Evolutionary conservation across 169 alveolate species (phyloP).

Genomic region (Blepharisma undulans): DNA sequence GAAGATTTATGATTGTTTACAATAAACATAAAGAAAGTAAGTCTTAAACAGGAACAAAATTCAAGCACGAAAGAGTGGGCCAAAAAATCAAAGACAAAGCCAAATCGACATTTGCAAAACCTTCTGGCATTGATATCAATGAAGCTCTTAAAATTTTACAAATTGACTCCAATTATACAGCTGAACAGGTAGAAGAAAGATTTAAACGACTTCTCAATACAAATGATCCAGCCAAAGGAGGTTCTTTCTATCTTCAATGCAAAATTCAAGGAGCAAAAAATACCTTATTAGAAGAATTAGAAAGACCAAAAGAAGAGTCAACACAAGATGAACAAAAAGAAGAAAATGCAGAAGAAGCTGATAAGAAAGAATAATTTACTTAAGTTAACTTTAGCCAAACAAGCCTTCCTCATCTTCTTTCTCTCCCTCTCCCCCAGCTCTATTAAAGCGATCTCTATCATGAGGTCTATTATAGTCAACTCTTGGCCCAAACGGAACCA

Average conservation of each 20-base stretch:
- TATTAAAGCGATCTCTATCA: slow-evolving; percentile 21
- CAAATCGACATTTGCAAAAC: background rate
- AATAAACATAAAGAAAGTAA: background rate
- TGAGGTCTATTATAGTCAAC: slow-evolving; percentile 28
- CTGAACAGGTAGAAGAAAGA: background rate
- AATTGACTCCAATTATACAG: background rate
- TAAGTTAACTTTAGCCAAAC: background rate
- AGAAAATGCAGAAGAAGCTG: background rate
- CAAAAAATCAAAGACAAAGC: background rate
- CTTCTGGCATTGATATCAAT: background rate
- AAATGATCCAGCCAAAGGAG: slow-evolving; percentile 41
- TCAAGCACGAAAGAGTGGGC: background rate
- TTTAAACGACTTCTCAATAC: background rate
- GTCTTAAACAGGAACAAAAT: background rate
- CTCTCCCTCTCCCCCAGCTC: background rate
- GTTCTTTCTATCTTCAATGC: slow-evolving; percentile 37
- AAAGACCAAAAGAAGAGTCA: background rate
- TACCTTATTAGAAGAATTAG: background rate
- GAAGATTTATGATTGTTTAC: background rate
- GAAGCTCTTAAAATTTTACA: slow-evolving; percentile 11
- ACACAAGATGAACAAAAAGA: background rate
- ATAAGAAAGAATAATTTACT: background rate
- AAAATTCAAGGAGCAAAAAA: slow-evolving; percentile 29
- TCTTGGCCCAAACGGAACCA: slow-evolving; percentile 49
- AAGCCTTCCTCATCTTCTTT: background rate